Base-by-base conservation (phyloP, 2,329 filamentous ascomycete genomes). In the Xylariaceae sp. region DNA sequence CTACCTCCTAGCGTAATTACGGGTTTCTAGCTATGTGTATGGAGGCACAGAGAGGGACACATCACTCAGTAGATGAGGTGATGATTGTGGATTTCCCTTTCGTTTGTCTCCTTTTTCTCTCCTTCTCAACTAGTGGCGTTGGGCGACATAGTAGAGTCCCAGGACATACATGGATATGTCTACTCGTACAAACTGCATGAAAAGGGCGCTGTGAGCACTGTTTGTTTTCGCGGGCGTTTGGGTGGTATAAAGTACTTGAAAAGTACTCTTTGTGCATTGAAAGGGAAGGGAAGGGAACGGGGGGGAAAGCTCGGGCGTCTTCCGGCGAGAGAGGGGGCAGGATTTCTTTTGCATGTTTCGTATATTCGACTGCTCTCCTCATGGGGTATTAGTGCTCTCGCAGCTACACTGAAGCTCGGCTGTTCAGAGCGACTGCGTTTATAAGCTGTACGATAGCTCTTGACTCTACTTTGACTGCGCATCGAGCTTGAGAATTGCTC, bases 161-260 rank as follows among this genome's bases (percentile, higher is more conserved):
- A 53, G 47, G 51, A 34, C 44, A 57, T 47, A 34, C 44, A 57
- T 47, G 44, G 54, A 45, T 44, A 60, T 49, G 50, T 35, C 45
- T 37, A 30, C 23, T 30, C 23, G 23, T 30, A 41, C 51, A 51
- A 51, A 56, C 23, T 52, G 53, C 53, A 51, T 63, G 48, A 18
- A 53, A 30, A 30, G 10, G 13, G 39, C 37, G 51, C 23, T 23
- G 23, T 10, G 39, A 56, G 35, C 11, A 41, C n/a, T 17, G 35
- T 18, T 35, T 57, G 53, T 57, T 57, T 57, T 57, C 45, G 15
- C 37, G 41, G 64, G 64, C 64, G 64, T 65, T 64, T 47, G 49
- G 3, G 49, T 30, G 23, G 23, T 30, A 30, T 30, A 30, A 30
- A 30, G 23, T 30, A 30, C 23, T 30, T 30, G 23, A 4, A 30